Evolutionary conservation across 192 early-diverging fungal species (phyloP).

Genomic region (Backusella australiensis): DNA sequence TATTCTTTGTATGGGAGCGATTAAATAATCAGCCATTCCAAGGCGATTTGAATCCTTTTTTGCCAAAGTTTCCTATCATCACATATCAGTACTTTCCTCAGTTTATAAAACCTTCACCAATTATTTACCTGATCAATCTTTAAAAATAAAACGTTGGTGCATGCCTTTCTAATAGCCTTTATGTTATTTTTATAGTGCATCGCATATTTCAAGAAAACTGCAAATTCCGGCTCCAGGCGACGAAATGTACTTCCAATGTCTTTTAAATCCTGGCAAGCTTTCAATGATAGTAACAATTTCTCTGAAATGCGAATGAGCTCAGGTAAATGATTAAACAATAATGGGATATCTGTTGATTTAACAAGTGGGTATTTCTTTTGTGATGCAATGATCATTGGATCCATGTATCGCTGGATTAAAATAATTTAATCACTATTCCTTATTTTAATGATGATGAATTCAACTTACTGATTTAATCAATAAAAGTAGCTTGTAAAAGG

Average conservation of each 20-base stretch:
- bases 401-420: constrained; percentile 33
- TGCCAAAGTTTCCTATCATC: constrained; percentile 32
- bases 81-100: not conserved
- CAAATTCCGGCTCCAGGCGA: constrained; percentile 17
- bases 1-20: constrained; percentile 75
- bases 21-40: constrained; percentile 65
- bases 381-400: constrained; percentile 33
- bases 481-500: constrained; percentile 6
- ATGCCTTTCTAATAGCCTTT: constrained; percentile 24
- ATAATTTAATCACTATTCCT: not conserved
- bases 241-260: constrained; percentile 26
- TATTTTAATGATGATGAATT: not conserved
- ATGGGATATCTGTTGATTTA: constrained; percentile 28
- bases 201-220: constrained; percentile 29
- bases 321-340: constrained; percentile 35
- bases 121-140: constrained; percentile 28
- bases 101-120: not conserved
- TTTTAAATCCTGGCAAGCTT: constrained; percentile 3
- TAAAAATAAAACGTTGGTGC: constrained; percentile 24
- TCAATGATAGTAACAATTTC: constrained; percentile 7
- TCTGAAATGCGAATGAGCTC: constrained; percentile 30
- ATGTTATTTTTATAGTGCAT: constrained; percentile 26
- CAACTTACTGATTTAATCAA: constrained; percentile 22
- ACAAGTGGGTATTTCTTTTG: constrained; percentile 28
- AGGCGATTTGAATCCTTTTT: constrained; percentile 51